phyloP scores from a whole-genome alignment of 2,329 filamentous ascomycete species.

The Metarhizium anisopliae region DNA sequence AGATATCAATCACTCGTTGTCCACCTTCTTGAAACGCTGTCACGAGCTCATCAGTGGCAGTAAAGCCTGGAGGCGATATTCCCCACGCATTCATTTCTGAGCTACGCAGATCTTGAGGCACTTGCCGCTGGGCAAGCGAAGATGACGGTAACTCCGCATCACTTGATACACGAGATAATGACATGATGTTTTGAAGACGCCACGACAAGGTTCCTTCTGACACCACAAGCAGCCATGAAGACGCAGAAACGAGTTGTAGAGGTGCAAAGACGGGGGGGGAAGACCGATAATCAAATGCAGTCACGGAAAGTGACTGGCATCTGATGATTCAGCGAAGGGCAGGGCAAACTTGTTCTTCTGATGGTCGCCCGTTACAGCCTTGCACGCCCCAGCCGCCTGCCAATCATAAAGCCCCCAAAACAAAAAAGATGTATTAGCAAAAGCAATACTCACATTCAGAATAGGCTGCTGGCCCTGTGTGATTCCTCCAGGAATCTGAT shows the following conservation, averaged over 20 bases:
- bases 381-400: too few relatives aligned
- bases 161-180: background rate
- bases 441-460: conserved; percentile 38
- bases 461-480: conserved; percentile 35
- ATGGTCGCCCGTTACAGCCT: background rate
- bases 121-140: background rate
- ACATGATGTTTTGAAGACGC: background rate
- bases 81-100: background rate
- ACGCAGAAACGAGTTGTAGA: background rate
- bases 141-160: background rate
- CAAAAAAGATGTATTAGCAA: background rate
- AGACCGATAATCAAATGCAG: background rate
- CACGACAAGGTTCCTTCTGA: background rate
- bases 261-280: background rate
- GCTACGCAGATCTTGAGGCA: background rate
- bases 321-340: background rate
- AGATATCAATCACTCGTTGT: conserved; percentile 13
- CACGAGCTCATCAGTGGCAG: conserved; percentile 6
- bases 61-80: background rate
- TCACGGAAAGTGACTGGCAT: background rate
- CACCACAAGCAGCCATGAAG: background rate
- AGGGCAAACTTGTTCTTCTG: background rate
- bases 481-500: conserved; percentile 29
- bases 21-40: conserved; percentile 14
- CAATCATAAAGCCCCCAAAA: background rate